Evolutionary conservation across 2,329 filamentous ascomycete species (phyloP), one percentile per base, ranked within the genome.

Genomic region (Colletotrichum camelliae): DNA sequence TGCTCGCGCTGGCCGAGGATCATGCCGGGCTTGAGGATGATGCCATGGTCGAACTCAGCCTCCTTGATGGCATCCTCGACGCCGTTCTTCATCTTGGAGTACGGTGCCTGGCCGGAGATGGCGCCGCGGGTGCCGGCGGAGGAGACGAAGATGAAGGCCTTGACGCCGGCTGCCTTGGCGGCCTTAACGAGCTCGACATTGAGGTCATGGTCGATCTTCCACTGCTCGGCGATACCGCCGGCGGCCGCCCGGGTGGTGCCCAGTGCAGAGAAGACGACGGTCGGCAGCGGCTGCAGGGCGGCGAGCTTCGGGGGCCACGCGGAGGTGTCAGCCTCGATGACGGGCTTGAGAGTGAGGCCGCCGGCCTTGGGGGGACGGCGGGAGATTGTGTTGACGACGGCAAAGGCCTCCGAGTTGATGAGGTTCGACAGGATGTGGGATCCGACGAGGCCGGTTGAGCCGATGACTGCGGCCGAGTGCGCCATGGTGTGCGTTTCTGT

Each of bases 151-250:
- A 98, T 93, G 81, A 94, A 97, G 3, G 93, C 93, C 78, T 91
- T 91, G 13, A 91, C 90, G 43, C 95, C 95, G 1, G 93, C 91
- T 5, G 89, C 90, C 81, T 93, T 95, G 58, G 96, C 95, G 0
- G 94, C 92, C 76, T 90, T 89, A 5, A 95, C 96, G 29, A 98
- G 88, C 78, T 93, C 93, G 65, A 97, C 84, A 84, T 98, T 98
- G 60, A 98, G 88, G 81, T 97, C 95, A 82, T 96, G 91, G 86
- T 98, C 96, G 78, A 98, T 94, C 82, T 94, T 94, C 86, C 95
- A 94, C 86, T 98, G 96, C 77, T 93, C 92, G 33, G 92, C 93
- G 78, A 98, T 86, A 73, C 94, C 89, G 77, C 96, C 96, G 1
- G 95, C 96, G 15, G 89, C 88, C 0, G 88, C 93, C 65, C 92